Evolutionary conservation across 345 rosid genomes (phyloP).

Genomic region (Pistacia integerrima): DNA sequence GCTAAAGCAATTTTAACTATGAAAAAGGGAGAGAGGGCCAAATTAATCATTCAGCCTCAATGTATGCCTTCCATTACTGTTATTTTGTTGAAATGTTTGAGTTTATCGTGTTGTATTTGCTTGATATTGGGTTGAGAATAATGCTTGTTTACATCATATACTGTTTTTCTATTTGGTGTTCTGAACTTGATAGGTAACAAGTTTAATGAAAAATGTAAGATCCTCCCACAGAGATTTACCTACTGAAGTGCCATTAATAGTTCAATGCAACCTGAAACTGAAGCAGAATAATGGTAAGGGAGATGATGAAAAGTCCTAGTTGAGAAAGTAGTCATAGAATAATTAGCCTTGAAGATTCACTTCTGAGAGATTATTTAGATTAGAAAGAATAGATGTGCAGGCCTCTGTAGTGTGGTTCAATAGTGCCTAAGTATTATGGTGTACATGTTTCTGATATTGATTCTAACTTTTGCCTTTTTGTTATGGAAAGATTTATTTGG

Average conservation of each 20-base stretch:
- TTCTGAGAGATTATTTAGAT: too few species aligned
- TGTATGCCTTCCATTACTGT: constrained; percentile 33
- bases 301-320: too few species aligned
- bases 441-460: background rate
- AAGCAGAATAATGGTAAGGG: too few species aligned
- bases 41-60: constrained; percentile 53
- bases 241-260: too few species aligned
- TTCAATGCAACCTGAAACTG: too few species aligned
- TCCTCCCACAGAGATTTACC: too few species aligned
- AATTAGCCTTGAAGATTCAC: too few species aligned
- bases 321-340: too few species aligned
- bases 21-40: constrained; percentile 55
- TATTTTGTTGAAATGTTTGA: background rate
- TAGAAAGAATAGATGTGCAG: background rate
- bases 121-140: background rate
- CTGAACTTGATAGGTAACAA: too few species aligned
- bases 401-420: background rate
- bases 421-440: background rate
- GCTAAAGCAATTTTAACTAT: constrained; percentile 52
- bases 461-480: background rate
- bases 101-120: background rate
- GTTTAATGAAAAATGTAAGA: too few species aligned
- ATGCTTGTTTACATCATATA: background rate
- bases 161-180: background rate
- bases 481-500: background rate